Conservation (phyloP, 768 basidiomycete species). For the Suillus variegatus region DNA sequence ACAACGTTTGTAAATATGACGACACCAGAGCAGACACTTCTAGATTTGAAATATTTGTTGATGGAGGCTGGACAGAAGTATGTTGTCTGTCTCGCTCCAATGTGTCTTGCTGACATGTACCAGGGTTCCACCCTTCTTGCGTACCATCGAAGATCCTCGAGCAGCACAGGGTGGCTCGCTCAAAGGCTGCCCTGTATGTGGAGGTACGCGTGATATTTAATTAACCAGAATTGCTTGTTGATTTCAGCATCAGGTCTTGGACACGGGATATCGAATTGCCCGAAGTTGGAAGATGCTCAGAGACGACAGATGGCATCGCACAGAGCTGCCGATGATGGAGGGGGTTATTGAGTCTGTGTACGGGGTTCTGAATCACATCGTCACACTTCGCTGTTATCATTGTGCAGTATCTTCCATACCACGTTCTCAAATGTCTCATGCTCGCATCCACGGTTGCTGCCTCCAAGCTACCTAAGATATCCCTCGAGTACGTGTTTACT, state of each 20-base stretch:
- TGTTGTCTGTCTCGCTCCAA: constrained; percentile 26
- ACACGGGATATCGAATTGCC: constrained; percentile 92
- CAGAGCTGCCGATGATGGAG: constrained; percentile 66
- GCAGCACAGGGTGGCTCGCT: constrained; percentile 74
- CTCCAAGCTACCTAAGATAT: neutral
- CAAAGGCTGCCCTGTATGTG: constrained; percentile 94
- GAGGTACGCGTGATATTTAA: constrained; percentile 53
- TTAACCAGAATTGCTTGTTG: neutral
- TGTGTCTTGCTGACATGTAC: constrained; percentile 9
- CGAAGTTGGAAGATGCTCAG: constrained; percentile 93
- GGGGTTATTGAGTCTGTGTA: constrained; percentile 35
- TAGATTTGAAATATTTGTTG: constrained; percentile 95
- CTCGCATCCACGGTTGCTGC: neutral
- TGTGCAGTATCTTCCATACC: neutral
- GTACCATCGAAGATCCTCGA: constrained; percentile 88
- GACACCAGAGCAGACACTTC: constrained; percentile 91
- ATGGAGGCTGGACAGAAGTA: constrained; percentile 98
- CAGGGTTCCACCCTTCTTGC: constrained; percentile 93
- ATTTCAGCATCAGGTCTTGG: constrained; percentile 66
- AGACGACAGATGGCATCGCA: constrained; percentile 90
- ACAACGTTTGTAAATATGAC: constrained; percentile 99
- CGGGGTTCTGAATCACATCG: neutral
- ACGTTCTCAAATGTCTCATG: neutral
- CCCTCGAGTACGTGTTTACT: neutral
- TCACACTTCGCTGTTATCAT: neutral